Evolutionary conservation across 192 early-diverging fungal genomes (phyloP), one percentile per base, ranked within the genome.

Genomic region (Endogone sp.): DNA sequence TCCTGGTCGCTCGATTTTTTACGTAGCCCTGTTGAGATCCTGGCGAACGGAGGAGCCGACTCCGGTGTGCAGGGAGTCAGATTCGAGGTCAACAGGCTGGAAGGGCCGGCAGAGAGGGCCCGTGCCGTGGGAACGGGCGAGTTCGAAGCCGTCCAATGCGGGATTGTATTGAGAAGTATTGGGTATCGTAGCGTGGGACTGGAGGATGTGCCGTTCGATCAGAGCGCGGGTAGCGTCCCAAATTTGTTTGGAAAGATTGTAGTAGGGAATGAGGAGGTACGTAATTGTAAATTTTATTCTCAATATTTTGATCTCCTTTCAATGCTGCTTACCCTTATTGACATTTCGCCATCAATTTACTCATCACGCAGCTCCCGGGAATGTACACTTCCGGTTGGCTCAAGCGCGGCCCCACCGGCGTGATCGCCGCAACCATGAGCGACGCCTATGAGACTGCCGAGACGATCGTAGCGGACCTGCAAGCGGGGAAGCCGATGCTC

Each of bases 381-480:
- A 66, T 99, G 28, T 99, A 99, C 71, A 92, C 89, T 0, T 72
- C 95, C 2, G 95, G 95, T 4, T 99, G 97, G 97, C 70, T 96
- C n/a, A 99, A 98, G 72, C 88, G 91, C 25, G 97, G 97, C 0
- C 94, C 97, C 24, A 86, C 86, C 2, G 97, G 96, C 2, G 95
- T 96, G 10, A 95, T 99, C 72, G 95, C 94, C 2, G 82, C 94
- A 0, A 99, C 97, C 4, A 95, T 99, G 93, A 86, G 87, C 49
- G 94, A 96, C 67, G 94, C 94, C 1, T 89, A 93, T 68, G 92
- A 96, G 66, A 99, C 97, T 0, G 95, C 92, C 2, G 88, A 92
- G 28, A 81, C 86, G 0, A 82, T 97, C 27, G 65, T 93, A 21
- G 70, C 79, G 30, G 92, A 93, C 68, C 74, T 89, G 25, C 67